Conservation (phyloP, 345 rosid genomes). For the Syzygium aromaticum region DNA sequence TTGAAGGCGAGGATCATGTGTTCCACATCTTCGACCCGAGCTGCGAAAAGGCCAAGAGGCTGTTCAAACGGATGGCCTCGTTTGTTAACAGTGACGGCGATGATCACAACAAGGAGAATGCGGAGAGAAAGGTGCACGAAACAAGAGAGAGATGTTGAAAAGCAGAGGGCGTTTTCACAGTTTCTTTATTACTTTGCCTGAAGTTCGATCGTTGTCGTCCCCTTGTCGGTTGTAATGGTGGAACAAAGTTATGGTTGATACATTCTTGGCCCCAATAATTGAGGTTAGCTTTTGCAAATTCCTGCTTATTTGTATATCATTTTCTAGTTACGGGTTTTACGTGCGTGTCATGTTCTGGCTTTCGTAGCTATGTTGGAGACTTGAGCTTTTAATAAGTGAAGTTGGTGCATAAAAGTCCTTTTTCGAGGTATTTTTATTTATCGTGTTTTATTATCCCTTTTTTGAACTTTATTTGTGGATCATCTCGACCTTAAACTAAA, state of each 20-base stretch:
- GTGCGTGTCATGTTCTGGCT: background rate
- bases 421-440: background rate
- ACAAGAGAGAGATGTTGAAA: background rate
- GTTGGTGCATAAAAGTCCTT: background rate
- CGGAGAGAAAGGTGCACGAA: background rate
- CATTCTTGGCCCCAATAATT: background rate
- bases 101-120: background rate
- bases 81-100: conserved; percentile 21
- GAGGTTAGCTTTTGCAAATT: background rate
- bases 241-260: background rate
- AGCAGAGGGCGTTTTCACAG: background rate
- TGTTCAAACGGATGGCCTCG: conserved; percentile 33
- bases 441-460: background rate
- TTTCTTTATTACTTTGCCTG: background rate
- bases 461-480: background rate
- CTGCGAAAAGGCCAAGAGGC: conserved; percentile 32
- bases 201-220: background rate
- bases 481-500: background rate
- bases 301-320: background rate
- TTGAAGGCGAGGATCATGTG: conserved; percentile 55
- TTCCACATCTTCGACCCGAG: conserved; percentile 52
- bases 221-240: background rate
- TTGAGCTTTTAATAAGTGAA: background rate
- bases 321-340: background rate
- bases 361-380: background rate